A percentile compares a stretch with the other conserved stretches of the same genome.
These are phyloP conservation scores for Trypanosomatidae sp. DNA, from an alignment of 208 protist species.

Conservation along the genomic window DNA sequence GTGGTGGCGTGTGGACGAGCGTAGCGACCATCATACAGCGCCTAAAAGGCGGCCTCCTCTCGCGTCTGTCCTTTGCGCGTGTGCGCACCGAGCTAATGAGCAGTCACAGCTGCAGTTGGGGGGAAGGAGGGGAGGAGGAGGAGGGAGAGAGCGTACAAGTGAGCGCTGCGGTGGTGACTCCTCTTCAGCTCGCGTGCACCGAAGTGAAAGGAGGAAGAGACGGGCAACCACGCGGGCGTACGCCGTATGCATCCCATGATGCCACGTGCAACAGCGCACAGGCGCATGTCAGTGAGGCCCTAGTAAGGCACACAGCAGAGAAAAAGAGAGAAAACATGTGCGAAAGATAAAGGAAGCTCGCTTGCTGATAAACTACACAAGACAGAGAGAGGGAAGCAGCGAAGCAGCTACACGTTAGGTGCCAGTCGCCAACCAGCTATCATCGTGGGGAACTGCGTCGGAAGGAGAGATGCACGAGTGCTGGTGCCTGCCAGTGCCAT, in stretches of 20 bases:
- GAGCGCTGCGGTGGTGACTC: neutral
- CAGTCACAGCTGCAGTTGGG: neutral
- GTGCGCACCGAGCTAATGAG: neutral
- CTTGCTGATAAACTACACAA: neutral
- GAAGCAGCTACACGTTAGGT: neutral
- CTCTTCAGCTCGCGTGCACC: neutral
- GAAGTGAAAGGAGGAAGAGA: neutral
- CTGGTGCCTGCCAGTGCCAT: neutral
- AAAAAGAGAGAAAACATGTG: neutral
- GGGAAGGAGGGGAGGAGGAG: neutral
- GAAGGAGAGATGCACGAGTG: neutral
- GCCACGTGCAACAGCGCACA: neutral
- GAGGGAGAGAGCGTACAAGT: neutral
- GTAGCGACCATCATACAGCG: slow-evolving; percentile 16
- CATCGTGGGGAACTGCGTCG: neutral
- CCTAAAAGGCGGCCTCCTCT: neutral
- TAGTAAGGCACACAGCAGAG: neutral
- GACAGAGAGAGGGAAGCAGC: neutral
- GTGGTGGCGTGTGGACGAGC: slow-evolving; percentile 20
- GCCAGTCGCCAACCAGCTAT: neutral
- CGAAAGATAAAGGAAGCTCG: neutral
- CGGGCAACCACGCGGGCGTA: neutral
- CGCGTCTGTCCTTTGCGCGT: neutral
- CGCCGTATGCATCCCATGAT: neutral
- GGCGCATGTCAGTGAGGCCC: neutral